These are phyloP conservation scores for Serendipita sp. DNA, from an alignment of 768 basidiomycete species.

Conservation along the genomic window DNA sequence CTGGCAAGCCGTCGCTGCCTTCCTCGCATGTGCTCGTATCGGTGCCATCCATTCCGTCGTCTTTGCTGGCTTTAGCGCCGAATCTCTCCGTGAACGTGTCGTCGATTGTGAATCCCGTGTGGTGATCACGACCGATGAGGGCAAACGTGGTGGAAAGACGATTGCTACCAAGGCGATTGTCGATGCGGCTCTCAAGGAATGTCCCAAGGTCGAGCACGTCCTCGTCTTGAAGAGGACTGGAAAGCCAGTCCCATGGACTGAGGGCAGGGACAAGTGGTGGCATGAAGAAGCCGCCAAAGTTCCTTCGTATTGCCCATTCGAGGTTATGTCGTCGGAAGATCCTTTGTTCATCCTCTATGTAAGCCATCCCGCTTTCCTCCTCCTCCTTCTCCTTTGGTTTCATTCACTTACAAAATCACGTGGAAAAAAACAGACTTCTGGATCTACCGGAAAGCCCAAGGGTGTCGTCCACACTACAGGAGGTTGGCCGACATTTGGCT, in stretches of 20 bases:
- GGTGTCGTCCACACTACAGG: constrained; percentile 85
- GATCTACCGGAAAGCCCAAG: constrained; percentile 91
- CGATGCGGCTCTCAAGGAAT: constrained; percentile 74
- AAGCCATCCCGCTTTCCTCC: constrained; percentile 20
- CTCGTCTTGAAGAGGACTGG: constrained; percentile 83
- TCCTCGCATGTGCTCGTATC: constrained; percentile 94
- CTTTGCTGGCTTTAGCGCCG: constrained; percentile 92
- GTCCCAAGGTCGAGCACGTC: constrained; percentile 76
- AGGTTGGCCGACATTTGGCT: constrained; percentile 20
- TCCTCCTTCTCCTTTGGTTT: not conserved
- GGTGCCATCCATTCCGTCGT: constrained; percentile 95
- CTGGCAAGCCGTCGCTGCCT: constrained; percentile 89
- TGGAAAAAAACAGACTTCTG: constrained; percentile 50
- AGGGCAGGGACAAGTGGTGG: constrained; percentile 91
- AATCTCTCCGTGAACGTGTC: constrained; percentile 83
- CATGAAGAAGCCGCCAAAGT: constrained; percentile 80
- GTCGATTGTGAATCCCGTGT: constrained; percentile 79
- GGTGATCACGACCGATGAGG: constrained; percentile 93
- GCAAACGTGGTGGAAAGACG: constrained; percentile 79
- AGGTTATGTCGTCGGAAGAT: constrained; percentile 83
- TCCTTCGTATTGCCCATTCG: constrained; percentile 73
- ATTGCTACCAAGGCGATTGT: constrained; percentile 92
- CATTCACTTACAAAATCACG: constrained; percentile 6
- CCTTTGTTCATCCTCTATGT: constrained; percentile 98
- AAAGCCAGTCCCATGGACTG: constrained; percentile 58